phyloP scores from a whole-genome alignment of 805 yeast genomes.

The Blastobotrys terrestris region DNA sequence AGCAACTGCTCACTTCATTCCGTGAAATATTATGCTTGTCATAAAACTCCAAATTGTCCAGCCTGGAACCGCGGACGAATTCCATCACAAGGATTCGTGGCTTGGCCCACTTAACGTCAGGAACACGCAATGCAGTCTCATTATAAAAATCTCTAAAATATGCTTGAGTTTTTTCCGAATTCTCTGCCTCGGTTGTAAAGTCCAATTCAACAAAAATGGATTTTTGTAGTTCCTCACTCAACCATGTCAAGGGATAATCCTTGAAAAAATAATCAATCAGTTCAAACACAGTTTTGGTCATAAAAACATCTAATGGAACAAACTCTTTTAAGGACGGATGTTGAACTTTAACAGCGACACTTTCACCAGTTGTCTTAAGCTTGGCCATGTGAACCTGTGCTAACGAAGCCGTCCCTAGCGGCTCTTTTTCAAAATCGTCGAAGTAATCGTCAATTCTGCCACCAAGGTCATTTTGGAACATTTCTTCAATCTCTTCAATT shows the following conservation, averaged over 20 bases:
- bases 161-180: constrained; percentile 62
- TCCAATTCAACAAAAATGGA: constrained; percentile 90
- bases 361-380: constrained; percentile 50
- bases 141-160: constrained; percentile 53
- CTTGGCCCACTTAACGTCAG: constrained; percentile 59
- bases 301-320: constrained; percentile 81
- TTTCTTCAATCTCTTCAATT: constrained; percentile 54
- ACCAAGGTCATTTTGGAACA: constrained; percentile 69
- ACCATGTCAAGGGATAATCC: constrained; percentile 88
- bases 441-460: constrained; percentile 55
- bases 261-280: constrained; percentile 79
- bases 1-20: constrained; percentile 73
- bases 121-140: constrained; percentile 74
- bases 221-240: constrained; percentile 84
- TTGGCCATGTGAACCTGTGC: constrained; percentile 91
- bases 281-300: constrained; percentile 71
- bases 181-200: constrained; percentile 78
- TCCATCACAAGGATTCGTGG: constrained; percentile 83
- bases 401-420: constrained; percentile 92
- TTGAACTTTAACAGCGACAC: constrained; percentile 91
- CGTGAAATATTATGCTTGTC: constrained; percentile 60
- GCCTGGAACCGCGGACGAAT: constrained; percentile 70
- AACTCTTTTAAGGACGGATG: constrained; percentile 83
- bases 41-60: constrained; percentile 68
- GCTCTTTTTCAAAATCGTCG: constrained; percentile 56